Evolutionary conservation across 768 basidiomycete species (phyloP), one percentile per base, ranked within the genome.

Genomic region (Lactifluus echinatus): DNA sequence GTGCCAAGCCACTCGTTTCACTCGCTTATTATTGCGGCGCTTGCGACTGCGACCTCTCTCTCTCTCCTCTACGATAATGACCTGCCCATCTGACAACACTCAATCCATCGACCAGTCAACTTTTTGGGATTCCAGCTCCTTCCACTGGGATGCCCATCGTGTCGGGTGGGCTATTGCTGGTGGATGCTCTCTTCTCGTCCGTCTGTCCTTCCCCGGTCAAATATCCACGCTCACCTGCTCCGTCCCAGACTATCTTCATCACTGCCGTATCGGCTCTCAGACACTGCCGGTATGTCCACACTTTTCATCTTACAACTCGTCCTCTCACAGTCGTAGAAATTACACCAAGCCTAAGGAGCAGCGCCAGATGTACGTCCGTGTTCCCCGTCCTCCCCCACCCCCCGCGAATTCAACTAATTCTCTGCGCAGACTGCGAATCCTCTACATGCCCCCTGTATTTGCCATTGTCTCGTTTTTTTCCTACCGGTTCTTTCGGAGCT

Each of bases 371-470:
- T 88, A 65, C 64, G 66, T 59, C 15, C 44, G 14, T 49, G 46
- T 42, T 40, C 47, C 24, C 23, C 44, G 33, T 37, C 47, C 31
- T 2, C 28, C 28, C 3, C 29, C 19, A 39, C 46, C 47, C 17
- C 31, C 31, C 31, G 10, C 31, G 10, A 15, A 19, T 10, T 23
- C 23, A 14, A 57, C 47, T 23, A 34, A 44, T n/a, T 39, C 15
- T 31, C 49, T 26, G 12, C 39, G 14, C 66, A 89, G 86, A 56
- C 64, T 90, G n/a, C 82, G 89, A 56, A 82, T 92, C 45, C 66
- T 92, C 61, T 89, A 89, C 64, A 88, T 93, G 89, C 89, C 90
- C 2, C 80, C 83, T 1, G 76, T 92, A 42, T 92, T 87, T 68
- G 85, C 84, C 26, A 72, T 92, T 60, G 80, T 93, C 48, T 89